Conservation (phyloP, 2,329 filamentous ascomycete genomes). For the Colletotrichum melonis region DNA sequence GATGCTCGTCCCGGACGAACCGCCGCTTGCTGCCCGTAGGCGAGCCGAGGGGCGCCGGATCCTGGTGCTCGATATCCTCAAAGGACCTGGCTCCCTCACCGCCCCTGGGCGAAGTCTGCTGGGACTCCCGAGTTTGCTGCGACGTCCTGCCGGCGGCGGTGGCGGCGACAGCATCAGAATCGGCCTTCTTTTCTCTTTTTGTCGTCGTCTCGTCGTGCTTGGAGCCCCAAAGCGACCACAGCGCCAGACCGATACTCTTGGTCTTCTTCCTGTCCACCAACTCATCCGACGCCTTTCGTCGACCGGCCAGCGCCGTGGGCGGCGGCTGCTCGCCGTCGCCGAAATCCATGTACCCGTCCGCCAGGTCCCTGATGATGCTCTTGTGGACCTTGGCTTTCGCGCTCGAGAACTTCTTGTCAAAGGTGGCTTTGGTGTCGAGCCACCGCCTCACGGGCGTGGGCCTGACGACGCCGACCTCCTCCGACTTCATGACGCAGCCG, state of each 20-base stretch:
- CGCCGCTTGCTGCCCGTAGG: slow-evolving; percentile 55
- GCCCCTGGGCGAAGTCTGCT: slow-evolving; percentile 47
- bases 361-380: slow-evolving; percentile 78
- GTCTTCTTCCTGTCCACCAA: slow-evolving; percentile 65
- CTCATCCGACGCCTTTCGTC: slow-evolving; percentile 64
- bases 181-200: slow-evolving; percentile 64
- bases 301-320: slow-evolving; percentile 82
- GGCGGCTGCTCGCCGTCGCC: slow-evolving; percentile 81
- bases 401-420: slow-evolving; percentile 78
- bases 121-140: slow-evolving; percentile 34
- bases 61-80: slow-evolving; percentile 53
- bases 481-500: slow-evolving; percentile 70
- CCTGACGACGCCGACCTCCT: slow-evolving; percentile 83
- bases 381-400: slow-evolving; percentile 79
- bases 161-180: slow-evolving; percentile 38
- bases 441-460: slow-evolving; percentile 84
- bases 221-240: slow-evolving; percentile 91
- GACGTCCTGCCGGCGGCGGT: slow-evolving; percentile 37
- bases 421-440: slow-evolving; percentile 78
- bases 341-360: slow-evolving; percentile 77
- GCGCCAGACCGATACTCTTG: slow-evolving; percentile 79
- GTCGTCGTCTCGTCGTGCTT: slow-evolving; percentile 87
- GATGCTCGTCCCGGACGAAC: slow-evolving; percentile 63
- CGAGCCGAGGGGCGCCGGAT: slow-evolving; percentile 45
- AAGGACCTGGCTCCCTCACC: slow-evolving; percentile 56